A percentile compares a stretch with the other conserved stretches of the same genome.
phyloP scores from a whole-genome alignment of 2,329 filamentous ascomycete species.

The Cephalotrichum gorgonifer region DNA sequence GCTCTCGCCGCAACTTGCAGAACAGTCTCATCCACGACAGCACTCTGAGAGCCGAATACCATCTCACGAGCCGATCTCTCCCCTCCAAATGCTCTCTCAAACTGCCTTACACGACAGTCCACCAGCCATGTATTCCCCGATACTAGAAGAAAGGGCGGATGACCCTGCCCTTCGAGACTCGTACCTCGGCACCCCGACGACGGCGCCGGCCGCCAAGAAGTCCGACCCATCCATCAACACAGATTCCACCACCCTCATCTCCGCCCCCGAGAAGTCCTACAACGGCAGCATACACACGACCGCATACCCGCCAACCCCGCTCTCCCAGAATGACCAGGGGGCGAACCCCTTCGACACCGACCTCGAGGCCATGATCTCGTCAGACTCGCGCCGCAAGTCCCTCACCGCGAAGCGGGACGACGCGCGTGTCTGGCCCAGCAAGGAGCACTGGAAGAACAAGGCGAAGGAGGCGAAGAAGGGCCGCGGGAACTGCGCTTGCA shows the following conservation, averaged over 20 bases:
- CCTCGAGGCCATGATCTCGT: constrained; percentile 40
- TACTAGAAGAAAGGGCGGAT: not conserved
- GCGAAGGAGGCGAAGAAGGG: constrained; percentile 43
- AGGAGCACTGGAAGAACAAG: constrained; percentile 49
- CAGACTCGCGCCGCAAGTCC: constrained; percentile 22
- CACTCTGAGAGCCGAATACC: not conserved
- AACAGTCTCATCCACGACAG: too few species aligned
- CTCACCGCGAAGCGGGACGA: constrained; percentile 30
- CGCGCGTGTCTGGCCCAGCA: constrained; percentile 49
- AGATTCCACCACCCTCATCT: constrained; percentile 1
- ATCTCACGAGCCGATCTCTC: too few species aligned
- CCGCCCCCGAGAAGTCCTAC: constrained; percentile 14
- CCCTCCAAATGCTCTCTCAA: not conserved
- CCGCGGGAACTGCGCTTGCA: constrained; percentile 36
- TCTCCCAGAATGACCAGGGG: constrained; percentile 21
- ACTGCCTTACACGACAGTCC: too few species aligned
- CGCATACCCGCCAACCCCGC: constrained; percentile 33
- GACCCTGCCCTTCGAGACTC: not conserved
- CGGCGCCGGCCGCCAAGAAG: not conserved
- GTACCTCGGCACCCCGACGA: not conserved
- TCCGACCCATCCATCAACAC: not conserved
- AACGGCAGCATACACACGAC: constrained; percentile 18
- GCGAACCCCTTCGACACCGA: constrained; percentile 47
- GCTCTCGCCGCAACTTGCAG: too few species aligned
- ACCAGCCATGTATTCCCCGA: not conserved